Evolutionary conservation across 2,329 filamentous ascomycete species (phyloP).

Genomic region (Alternaria triticimaculans): DNA sequence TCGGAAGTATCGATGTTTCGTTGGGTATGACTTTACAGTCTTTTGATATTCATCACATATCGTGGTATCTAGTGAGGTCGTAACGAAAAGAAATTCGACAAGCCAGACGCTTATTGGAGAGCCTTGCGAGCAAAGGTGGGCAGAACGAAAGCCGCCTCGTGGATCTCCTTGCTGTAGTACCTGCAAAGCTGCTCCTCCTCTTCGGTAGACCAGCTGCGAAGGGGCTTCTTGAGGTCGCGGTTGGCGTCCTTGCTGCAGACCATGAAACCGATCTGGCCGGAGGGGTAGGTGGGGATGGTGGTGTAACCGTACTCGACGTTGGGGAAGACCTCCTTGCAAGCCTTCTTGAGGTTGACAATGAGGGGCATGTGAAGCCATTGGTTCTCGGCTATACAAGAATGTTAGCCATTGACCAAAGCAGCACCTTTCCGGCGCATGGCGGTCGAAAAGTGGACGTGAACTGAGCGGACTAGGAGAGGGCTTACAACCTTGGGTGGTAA

Average conservation of each 20-base stretch:
- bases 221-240: conserved; percentile 82
- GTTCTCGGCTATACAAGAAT: conserved; percentile 78
- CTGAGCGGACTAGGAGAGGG: conserved; percentile 61
- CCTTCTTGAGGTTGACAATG: conserved; percentile 94
- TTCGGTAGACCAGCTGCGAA: conserved; percentile 80
- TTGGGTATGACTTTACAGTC: conserved; percentile 19
- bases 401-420: conserved; percentile 33
- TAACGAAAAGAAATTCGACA: conserved; percentile 20
- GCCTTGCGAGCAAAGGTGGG: conserved; percentile 90
- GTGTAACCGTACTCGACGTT: conserved; percentile 98
- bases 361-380: conserved; percentile 97
- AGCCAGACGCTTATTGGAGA: conserved; percentile 50
- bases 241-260: conserved; percentile 95
- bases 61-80: conserved; percentile 43
- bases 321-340: conserved; percentile 96
- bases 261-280: conserved; percentile 99
- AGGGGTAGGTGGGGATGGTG: conserved; percentile 98
- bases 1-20: background rate
- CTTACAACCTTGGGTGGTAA: conserved; percentile 99
- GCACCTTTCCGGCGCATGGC: conserved; percentile 24
- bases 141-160: conserved; percentile 91
- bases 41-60: conserved; percentile 34
- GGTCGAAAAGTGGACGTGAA: conserved; percentile 21
- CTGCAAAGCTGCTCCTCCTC: conserved; percentile 92
- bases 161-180: conserved; percentile 98